phyloP scores from a whole-genome alignment of 805 yeast genomes.

The Saturnispora galanensis region DNA sequence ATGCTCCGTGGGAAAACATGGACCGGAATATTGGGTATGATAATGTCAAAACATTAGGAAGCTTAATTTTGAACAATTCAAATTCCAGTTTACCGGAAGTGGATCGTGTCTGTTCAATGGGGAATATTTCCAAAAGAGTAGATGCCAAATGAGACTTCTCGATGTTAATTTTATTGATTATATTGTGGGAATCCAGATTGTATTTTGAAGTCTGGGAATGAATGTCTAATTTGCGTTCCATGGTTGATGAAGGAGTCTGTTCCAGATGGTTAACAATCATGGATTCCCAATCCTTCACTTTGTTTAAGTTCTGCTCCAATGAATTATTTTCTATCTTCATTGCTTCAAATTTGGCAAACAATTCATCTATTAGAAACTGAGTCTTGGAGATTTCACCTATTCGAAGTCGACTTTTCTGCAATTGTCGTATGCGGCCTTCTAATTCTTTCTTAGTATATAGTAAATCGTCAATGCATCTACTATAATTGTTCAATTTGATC shows the following conservation, averaged over 20 bases:
- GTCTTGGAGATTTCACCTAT: background rate
- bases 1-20: slow-evolving; percentile 5
- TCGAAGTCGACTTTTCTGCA: too few species aligned
- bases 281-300: background rate
- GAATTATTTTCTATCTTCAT: slow-evolving; percentile 2
- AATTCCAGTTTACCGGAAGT: slow-evolving; percentile 11
- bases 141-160: slow-evolving; percentile 22
- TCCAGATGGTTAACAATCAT: too few species aligned
- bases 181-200: background rate
- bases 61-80: slow-evolving; percentile 24
- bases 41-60: slow-evolving; percentile 17
- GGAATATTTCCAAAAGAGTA: slow-evolving; percentile 23
- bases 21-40: slow-evolving; percentile 9
- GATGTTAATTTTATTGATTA: slow-evolving; percentile 9
- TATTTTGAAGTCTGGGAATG: background rate
- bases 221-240: too few species aligned
- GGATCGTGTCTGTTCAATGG: slow-evolving; percentile 17
- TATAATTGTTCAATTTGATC: slow-evolving; percentile 33
- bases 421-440: background rate
- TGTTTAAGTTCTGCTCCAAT: background rate
- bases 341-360: slow-evolving; percentile 2
- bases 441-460: slow-evolving; percentile 14
- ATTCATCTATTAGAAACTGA: background rate
- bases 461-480: slow-evolving; percentile 29
- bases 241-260: too few species aligned